Conservation (phyloP, 2,329 filamentous ascomycete genomes). For the Bipolaris zeicola region DNA sequence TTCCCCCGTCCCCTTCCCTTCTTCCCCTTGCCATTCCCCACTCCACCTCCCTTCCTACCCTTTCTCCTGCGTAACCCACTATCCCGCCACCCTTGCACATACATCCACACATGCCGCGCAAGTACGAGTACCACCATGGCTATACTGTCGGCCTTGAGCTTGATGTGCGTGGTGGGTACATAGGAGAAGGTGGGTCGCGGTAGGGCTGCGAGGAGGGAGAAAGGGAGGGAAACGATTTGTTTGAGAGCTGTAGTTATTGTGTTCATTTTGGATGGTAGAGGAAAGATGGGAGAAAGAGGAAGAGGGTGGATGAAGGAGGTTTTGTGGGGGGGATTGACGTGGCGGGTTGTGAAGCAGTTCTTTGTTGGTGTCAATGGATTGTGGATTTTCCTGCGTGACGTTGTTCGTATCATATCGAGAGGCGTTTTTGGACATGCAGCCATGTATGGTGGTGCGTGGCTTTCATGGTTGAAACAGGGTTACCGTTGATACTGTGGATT, state of each 20-base stretch:
- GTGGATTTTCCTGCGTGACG: not conserved
- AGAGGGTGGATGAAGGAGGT: not conserved
- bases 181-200: slow-evolving; percentile 13
- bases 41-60: not conserved
- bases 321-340: not conserved
- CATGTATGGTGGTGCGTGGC: too few relatives aligned
- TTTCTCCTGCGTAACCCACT: not conserved
- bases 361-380: not conserved
- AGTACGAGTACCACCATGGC: slow-evolving; percentile 17
- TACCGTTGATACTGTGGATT: not conserved
- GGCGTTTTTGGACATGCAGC: not conserved
- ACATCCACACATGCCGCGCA: slow-evolving; percentile 7
- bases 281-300: too few relatives aligned
- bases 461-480: not conserved
- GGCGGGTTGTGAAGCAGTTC: not conserved
- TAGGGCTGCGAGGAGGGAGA: not conserved
- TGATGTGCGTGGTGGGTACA: slow-evolving; percentile 18
- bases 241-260: not conserved
- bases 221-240: not conserved
- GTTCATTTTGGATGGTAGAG: not conserved
- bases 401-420: not conserved
- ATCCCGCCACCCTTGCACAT: slow-evolving; percentile 11
- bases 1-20: not conserved
- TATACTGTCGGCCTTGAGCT: slow-evolving; percentile 24
- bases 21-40: not conserved